Conservation (phyloP, 129 eudicot species). For the Solidago caesia region DNA sequence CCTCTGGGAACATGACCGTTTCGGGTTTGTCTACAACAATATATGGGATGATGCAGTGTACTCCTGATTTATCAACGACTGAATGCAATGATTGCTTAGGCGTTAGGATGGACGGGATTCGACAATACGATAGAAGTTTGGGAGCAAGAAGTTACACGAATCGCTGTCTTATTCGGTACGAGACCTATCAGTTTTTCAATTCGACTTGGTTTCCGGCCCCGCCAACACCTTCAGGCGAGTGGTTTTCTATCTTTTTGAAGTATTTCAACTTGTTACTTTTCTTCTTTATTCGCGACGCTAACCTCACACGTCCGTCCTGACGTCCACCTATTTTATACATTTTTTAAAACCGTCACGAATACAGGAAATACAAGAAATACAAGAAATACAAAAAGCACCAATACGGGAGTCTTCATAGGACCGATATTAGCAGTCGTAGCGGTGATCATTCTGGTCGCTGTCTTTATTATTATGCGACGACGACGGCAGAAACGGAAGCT, state of each 20-base stretch:
- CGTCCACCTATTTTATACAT: too few species aligned
- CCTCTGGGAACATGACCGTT: conserved; percentile 19
- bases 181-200: conserved; percentile 31
- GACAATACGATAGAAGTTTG: not conserved
- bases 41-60: conserved; percentile 54
- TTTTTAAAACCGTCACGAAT: not conserved
- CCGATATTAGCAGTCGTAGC: conserved; percentile 11
- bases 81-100: conserved; percentile 39
- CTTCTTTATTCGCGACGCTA: not conserved
- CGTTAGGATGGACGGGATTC: not conserved
- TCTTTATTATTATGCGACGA: not conserved
- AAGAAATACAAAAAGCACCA: not conserved
- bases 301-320: too few species aligned
- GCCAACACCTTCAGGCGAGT: conserved; percentile 9
- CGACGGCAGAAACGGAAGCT: not conserved
- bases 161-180: conserved; percentile 46
- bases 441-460: not conserved
- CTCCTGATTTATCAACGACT: conserved; percentile 47
- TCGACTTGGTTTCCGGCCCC: conserved; percentile 32
- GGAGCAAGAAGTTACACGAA: conserved; percentile 34
- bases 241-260: not conserved
- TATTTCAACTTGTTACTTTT: too few species aligned
- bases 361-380: conserved; percentile 15
- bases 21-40: not conserved
- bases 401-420: conserved; percentile 10